Evolutionary conservation across 2,329 filamentous ascomycete species (phyloP), one percentile per base, ranked within the genome.

Genomic region (Plenodomus biglobosus): DNA sequence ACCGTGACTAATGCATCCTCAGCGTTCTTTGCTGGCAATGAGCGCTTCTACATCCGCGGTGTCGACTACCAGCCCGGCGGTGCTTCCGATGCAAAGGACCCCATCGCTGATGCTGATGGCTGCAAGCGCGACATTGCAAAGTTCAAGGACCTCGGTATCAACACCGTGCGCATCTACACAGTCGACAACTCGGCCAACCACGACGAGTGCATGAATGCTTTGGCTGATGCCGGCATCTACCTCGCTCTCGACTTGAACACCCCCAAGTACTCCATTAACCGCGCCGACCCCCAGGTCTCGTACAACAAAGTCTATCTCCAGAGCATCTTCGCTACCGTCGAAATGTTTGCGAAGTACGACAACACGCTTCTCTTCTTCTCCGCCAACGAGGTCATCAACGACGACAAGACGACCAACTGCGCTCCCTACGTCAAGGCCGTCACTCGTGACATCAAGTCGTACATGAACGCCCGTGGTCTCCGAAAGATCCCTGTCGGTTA

Each of bases 161-260:
- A 96, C 80, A 91, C 90, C 20, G 80, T 96, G 68, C 91, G 92
- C 73, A 88, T 96, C 53, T 96, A 96, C 81, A 90, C 87, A 15
- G 85, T 95, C 59, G 92, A 96, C 79, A 96, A 96, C 81, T 85
- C 85, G 42, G 76, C 79, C 61, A 75, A 86, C 72, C 92, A 96
- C 76, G 85, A 92, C 64, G 81, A 84, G 54, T 96, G 92, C 79
- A 96, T 96, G 92, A 77, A 80, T 52, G 79, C 82, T 38, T 80
- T 96, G 52, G 85, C 84, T 43, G 87, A 88, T 64, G 91, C 90
- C 55, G 89, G 89, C 64, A 96, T 96, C 78, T 96, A 96, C 79
- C 83, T 95, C 44, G 89, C 95, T 32, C 80, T 95, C 42, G 91
- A 96, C 65, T 88, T 94, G 78, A 95, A 95, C 83, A 92, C 82